phyloP scores from a whole-genome alignment of 306 rosid species.

The Gastrolobium bilobum region DNA sequence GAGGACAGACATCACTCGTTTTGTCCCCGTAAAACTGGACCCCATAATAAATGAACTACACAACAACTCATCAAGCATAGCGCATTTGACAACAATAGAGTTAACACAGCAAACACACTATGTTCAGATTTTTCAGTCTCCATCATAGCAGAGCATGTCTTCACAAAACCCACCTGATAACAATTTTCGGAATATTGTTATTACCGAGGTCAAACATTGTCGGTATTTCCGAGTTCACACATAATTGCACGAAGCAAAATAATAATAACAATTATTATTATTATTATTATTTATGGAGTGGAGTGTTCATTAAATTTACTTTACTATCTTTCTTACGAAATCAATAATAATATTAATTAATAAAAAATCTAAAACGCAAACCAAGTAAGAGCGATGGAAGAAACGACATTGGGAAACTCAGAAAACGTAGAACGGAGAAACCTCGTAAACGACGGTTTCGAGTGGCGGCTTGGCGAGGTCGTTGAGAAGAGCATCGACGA shows the following conservation, averaged over 20 bases:
- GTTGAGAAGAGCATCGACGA: conserved; percentile 49
- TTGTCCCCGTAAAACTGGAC: conserved; percentile 1
- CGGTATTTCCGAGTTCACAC: neutral
- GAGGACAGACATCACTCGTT: neutral
- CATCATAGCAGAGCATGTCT: neutral
- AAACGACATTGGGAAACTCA: neutral
- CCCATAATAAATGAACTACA: conserved; percentile 40
- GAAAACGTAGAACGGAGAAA: neutral
- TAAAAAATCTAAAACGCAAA: neutral
- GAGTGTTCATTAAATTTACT: too few relatives aligned
- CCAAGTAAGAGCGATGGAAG: neutral
- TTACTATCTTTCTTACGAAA: too few relatives aligned
- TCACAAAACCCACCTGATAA: conserved; percentile 17
- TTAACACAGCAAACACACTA: neutral
- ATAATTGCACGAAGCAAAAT: too few relatives aligned
- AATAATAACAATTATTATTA: too few relatives aligned
- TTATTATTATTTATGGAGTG: too few relatives aligned
- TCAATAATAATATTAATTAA: neutral
- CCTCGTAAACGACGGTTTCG: conserved; percentile 77
- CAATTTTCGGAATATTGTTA: neutral
- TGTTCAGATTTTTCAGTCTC: neutral
- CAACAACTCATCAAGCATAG: neutral
- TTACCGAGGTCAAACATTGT: conserved; percentile 7
- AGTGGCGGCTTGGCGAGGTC: conserved; percentile 70
- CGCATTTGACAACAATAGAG: neutral